Evolutionary conservation across 2,329 filamentous ascomycete species (phyloP).

Genomic region (Lasiodiplodia gonubiensis): DNA sequence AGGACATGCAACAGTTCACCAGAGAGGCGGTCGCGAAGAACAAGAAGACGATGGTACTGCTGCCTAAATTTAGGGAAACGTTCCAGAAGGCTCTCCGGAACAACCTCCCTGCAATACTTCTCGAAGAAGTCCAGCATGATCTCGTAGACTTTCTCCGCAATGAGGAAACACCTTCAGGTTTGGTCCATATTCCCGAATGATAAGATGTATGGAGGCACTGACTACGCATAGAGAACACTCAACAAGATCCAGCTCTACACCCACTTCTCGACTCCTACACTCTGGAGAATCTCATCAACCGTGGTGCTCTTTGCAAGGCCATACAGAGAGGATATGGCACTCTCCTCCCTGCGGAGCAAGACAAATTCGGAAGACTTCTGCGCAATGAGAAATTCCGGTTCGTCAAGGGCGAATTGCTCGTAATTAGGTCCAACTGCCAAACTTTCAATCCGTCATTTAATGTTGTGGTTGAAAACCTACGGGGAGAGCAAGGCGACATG

Average conservation of each 20-base stretch:
- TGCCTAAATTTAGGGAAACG: neutral
- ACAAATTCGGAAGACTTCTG: neutral
- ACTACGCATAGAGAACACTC: neutral
- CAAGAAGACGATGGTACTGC: neutral
- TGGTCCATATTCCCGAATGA: neutral
- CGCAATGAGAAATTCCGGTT: conserved; percentile 2
- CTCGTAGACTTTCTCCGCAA: too few relatives aligned
- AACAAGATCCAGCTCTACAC: too few relatives aligned
- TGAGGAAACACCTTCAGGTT: neutral
- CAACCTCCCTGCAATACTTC: neutral
- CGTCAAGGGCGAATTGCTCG: neutral
- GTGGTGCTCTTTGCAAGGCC: neutral
- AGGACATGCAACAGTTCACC: neutral
- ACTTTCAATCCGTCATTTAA: neutral
- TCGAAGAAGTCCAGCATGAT: neutral
- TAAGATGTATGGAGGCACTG: neutral
- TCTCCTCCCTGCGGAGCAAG: neutral
- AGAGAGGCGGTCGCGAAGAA: neutral
- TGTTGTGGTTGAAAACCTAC: conserved; percentile 6
- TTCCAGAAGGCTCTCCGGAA: neutral
- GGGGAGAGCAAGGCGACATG: conserved; percentile 9
- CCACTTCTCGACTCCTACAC: neutral
- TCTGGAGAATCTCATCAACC: neutral
- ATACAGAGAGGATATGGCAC: neutral
- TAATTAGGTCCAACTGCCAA: neutral